phyloP scores from a whole-genome alignment of 78 protist genomes.

The Dictyostelium intermedium region DNA sequence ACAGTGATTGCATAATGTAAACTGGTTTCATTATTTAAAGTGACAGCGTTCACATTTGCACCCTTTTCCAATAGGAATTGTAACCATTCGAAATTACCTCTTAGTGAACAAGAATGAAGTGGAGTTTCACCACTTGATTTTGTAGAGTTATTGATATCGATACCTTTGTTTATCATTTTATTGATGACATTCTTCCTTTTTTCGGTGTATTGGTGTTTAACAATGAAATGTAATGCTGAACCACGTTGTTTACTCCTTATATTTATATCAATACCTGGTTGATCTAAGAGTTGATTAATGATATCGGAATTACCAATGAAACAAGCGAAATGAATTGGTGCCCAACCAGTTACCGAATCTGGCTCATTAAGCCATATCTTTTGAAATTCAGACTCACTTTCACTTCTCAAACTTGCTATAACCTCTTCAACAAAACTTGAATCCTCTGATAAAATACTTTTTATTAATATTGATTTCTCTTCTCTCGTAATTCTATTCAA shows the following conservation, averaged over 20 bases:
- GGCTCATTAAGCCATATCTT: background rate
- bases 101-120: constrained; percentile 27
- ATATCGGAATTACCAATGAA: constrained; percentile 53
- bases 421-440: background rate
- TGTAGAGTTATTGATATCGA: background rate
- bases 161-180: constrained; percentile 16
- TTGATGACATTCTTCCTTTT: constrained; percentile 31
- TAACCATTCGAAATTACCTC: constrained; percentile 34
- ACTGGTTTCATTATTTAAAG: constrained; percentile 22
- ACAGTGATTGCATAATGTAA: constrained; percentile 69
- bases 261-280: constrained; percentile 18
- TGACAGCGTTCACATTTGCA: constrained; percentile 27
- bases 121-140: constrained; percentile 52
- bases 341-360: constrained; percentile 49
- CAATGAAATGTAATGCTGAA: constrained; percentile 37
- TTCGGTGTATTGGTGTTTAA: constrained; percentile 40
- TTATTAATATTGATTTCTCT: background rate
- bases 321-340: constrained; percentile 58
- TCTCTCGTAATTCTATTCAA: background rate
- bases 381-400: background rate
- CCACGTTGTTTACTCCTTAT: constrained; percentile 27
- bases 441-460: constrained; percentile 1
- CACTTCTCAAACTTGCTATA: background rate
- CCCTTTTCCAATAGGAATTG: constrained; percentile 40
- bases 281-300: constrained; percentile 1